These are phyloP conservation scores for Rusavskia elegans DNA, from an alignment of 495 filamentous ascomycete species.

Conservation along the genomic window DNA sequence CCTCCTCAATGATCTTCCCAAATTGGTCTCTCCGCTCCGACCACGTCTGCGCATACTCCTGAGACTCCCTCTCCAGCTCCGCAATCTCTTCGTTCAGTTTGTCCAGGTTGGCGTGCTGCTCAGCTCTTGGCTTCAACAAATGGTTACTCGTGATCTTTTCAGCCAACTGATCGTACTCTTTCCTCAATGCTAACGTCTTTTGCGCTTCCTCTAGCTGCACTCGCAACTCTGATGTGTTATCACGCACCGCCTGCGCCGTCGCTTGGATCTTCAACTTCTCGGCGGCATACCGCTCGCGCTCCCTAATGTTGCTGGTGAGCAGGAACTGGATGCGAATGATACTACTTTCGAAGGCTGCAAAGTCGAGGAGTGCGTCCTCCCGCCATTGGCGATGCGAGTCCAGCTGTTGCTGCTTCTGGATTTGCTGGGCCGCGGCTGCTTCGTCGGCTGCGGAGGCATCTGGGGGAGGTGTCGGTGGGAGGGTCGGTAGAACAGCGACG, in stretches of 20 bases:
- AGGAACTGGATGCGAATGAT: constrained; percentile 83
- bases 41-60: constrained; percentile 73
- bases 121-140: constrained; percentile 62
- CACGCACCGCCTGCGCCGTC: constrained; percentile 59
- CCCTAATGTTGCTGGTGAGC: constrained; percentile 61
- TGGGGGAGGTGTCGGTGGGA: constrained; percentile 55
- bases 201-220: constrained; percentile 61
- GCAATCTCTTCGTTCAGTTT: constrained; percentile 78
- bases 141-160: constrained; percentile 78
- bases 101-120: constrained; percentile 60
- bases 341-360: constrained; percentile 74
- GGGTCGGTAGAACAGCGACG: constrained; percentile 31
- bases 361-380: constrained; percentile 78
- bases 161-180: constrained; percentile 69
- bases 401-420: constrained; percentile 27
- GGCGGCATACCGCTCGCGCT: constrained; percentile 71
- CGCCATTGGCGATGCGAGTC: constrained; percentile 45
- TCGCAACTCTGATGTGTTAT: constrained; percentile 57
- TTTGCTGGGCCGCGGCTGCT: constrained; percentile 19
- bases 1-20: constrained; percentile 78
- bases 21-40: constrained; percentile 76
- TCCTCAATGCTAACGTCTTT: constrained; percentile 55
- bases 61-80: constrained; percentile 71
- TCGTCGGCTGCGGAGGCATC: constrained; percentile 37
- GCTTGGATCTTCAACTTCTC: constrained; percentile 62